Evolutionary conservation across 257 asterid species (phyloP), one percentile per base, ranked within the genome.

Genomic region (Solanum sitiens): DNA sequence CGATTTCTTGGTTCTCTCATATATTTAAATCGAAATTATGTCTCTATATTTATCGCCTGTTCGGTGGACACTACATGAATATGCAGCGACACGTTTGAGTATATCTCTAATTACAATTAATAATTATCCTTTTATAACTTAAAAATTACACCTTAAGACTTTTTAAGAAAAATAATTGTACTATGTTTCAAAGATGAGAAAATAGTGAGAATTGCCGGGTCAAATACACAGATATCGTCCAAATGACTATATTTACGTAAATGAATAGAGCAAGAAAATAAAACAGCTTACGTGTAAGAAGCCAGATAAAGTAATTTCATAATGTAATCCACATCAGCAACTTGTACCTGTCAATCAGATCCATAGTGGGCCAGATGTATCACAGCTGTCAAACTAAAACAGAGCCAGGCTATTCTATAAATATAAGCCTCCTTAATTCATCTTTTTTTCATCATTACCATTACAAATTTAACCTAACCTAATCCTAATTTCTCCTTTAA

Each of bases 341-440:
- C 89, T 91, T 93, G 90, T 90, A 77, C 91, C 93, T 83, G 95
- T 92, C 91, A 11, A 15, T 37, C 4, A 76, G 44, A 85, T 82
- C 86, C 85, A 10, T 82, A 83, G 89, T 75, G 90, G 91, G 87
- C 47, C 88, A 76, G n/a, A n/a, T 9, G 45, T 47, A 45, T 9
- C 39, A 30, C 71, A 61, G 32, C 53, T 71, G 87, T 33, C 89
- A 44, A 20, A 59, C 90, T 35, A 71, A 72, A 32, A 68, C 25
- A 35, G 45, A 42, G 40, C 15, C 59, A 27, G 30, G 20, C 37
- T 77, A 32, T 83, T 83, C 88, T 71, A 82, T 82, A 50, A 30
- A 50, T 82, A 32, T 82, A 13, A 18, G 32, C 45, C 71, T 30
- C 12, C 35, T 85, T 37, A 65, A 21, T 89, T 70, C 16, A 35